Evolutionary conservation across 2,329 filamentous ascomycete species (phyloP), one percentile per base, ranked within the genome.

Genomic region (Aspergillus sp.): DNA sequence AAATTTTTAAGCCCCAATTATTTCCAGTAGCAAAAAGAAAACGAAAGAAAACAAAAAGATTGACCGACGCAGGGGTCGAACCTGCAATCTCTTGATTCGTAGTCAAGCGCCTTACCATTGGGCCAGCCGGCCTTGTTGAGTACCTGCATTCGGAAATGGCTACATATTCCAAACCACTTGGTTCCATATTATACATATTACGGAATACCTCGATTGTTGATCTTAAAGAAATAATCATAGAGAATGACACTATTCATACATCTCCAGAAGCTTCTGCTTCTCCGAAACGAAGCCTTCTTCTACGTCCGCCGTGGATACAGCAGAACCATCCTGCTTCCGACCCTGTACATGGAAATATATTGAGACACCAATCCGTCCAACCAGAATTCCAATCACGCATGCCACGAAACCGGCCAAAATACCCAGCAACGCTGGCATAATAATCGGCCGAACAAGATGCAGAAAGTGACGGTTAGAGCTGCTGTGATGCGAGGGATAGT

Each of bases 31-130:
- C 27, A 33, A 35, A 7, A 19, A 17, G 27, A 13, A 20, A 32
- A 25, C 2, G 10, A 22, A 46, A 39, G 37, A 45, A 37, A 35
- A 41, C n/a, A 49, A 61, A 60, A 60, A 50, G 7, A 50, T 41
- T 66, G 64, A 66, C 62, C 63, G 60, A 66, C 64, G 63, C 62
- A 65, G 64, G 64, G 57, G 43, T 73, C 69, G 70, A 73, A 73
- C 71, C 70, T 71, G 65, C 69, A 74, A 73, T 73, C 71, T 73
- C 68, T 72, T 73, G 71, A 74, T 73, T 71, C 71, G 71, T 73
- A 74, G 71, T 74, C 71, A 73, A 72, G 68, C 71, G 70, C 71
- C 70, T 73, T 74, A 65, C 71, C 71, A 73, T 73, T 73, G 68
- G 69, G 70, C 70, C 68, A 71, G 61, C 58, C 57, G 60, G 54